These are phyloP conservation scores for Durio zibethinus DNA, from an alignment of 345 rosid species.

Conservation along the genomic window DNA sequence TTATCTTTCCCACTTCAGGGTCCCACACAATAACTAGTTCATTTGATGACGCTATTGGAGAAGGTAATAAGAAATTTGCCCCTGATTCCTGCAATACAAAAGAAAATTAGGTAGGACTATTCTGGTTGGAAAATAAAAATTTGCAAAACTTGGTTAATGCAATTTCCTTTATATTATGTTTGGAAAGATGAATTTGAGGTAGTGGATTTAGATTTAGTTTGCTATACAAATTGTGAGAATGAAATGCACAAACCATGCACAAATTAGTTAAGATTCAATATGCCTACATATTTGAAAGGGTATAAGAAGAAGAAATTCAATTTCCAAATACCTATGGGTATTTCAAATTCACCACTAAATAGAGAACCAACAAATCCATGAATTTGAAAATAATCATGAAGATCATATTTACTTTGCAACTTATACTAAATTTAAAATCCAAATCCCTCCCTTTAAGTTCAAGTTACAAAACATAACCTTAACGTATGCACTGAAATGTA, in stretches of 20 bases:
- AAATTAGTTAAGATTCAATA: neutral
- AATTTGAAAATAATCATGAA: neutral
- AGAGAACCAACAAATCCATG: neutral
- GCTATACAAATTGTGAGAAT: neutral
- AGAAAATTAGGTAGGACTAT: neutral
- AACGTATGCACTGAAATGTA: neutral
- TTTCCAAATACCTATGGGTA: neutral
- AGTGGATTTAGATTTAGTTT: neutral
- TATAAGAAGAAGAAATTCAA: neutral
- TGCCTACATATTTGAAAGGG: neutral
- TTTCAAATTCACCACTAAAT: neutral
- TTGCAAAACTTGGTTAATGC: neutral
- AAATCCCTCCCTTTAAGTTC: neutral
- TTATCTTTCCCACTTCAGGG: slow-evolving; percentile 84
- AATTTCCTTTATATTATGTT: neutral
- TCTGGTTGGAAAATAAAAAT: neutral
- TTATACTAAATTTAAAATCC: neutral
- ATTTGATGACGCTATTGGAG: slow-evolving; percentile 86
- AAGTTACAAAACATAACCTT: too few relatives aligned
- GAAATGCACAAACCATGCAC: neutral
- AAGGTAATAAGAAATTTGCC: slow-evolving; percentile 75
- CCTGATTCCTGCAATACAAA: slow-evolving; percentile 66
- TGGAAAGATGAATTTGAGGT: neutral
- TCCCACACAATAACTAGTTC: slow-evolving; percentile 96
- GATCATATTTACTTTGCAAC: neutral